Base-by-base conservation (phyloP, 2,329 filamentous ascomycete genomes). In the Scedosporium minutisporum region DNA sequence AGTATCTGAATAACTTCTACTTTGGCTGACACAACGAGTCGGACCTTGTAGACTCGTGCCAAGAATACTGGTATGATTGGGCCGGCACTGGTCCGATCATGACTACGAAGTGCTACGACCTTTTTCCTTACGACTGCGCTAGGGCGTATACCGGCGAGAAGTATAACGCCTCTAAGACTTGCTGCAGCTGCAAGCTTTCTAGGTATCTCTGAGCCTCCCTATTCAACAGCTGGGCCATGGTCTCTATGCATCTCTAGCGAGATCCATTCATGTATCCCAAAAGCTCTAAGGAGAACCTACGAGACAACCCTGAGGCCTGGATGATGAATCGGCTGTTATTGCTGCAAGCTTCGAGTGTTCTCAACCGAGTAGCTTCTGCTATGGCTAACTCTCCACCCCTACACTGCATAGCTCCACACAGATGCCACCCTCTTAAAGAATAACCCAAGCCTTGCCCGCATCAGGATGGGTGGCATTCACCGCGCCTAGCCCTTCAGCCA, bases 81-180 rank as follows among this genome's bases (percentile, higher is more conserved):
- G 76, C 73, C 4, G 72, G 69, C 10, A 67, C 63, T 9, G 73
- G 25, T 5, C 25, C 25, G 25, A 5, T 27, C 25, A 5, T 27
- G 77, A 58, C 76, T 18, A 51, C 46, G 2, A 51, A 23, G 21
- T 51, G 21, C 46, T 14, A 3, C 18, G 41, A 51, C 12, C 44
- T 78, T 14, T 80, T 79, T 57, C 77, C 76, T 0, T 80, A 77
- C 77, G 77, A 80, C 63, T 80, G 77, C 66, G 79, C 77, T 3
- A 76, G 78, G 64, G 77, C 77, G 1, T 78, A 74, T 61, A 68
- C 68, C 6, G 68, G 68, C 4, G 10, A 18, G 4, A 48, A 33
- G 4, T 44, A 51, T 21, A 23, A 51, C 14, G 10, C 7, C 2
- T 6, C 21, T 16, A 5, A 33, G 6, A 69, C 65, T 9, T 79